Base-by-base conservation (phyloP, 192 early-diverging fungal species). In the Coemansia sp. region DNA sequence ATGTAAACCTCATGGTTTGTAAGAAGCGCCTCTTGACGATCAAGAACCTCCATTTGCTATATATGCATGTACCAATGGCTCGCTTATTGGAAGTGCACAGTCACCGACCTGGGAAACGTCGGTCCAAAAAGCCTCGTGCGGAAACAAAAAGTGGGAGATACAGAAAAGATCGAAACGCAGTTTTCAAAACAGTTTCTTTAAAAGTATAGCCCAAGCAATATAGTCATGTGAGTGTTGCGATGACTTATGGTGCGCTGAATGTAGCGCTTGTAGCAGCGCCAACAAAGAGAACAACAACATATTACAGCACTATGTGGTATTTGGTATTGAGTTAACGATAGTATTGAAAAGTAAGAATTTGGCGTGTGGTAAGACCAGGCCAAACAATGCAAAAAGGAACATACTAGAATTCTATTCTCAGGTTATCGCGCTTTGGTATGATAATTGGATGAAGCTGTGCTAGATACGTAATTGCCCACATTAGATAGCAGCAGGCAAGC, bases 391-490 rank as follows among this genome's bases (percentile, higher is more conserved):
- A 50, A 50, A 45, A 45, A 2, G 25, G 20, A 54, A 17, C 38
- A 40, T 45, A 32, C 56, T 76, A 76, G 68, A 81, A 25, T 55
- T 81, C 79, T 55, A 81, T 65, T 69, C 88, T 79, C 65, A 92
- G 72, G 74, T 90, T 87, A 51, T 84, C 85, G 40, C 90, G 87
- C 72, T 86, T 90, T 5, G 94, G 94, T 17, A 85, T 77, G 49
- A 95, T 85, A 40, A 95, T 82, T 20, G 94, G 94, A 66, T 95
- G 85, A 5, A 94, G 75, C 86, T 95, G 94, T 43, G 92, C 92
- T 57, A 95, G 75, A 72, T 94, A 95, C 39, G 92, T 94, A 63
- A 95, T 84, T 0, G 90, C 92, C 94, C 94, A 95, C 92, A 90
- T 94, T 71, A 68, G 64, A 50, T 81, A 81, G 74, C 78, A 76